Base-by-base conservation (phyloP, 169 alveolate species). In the Cryptosporidium canis region DNA sequence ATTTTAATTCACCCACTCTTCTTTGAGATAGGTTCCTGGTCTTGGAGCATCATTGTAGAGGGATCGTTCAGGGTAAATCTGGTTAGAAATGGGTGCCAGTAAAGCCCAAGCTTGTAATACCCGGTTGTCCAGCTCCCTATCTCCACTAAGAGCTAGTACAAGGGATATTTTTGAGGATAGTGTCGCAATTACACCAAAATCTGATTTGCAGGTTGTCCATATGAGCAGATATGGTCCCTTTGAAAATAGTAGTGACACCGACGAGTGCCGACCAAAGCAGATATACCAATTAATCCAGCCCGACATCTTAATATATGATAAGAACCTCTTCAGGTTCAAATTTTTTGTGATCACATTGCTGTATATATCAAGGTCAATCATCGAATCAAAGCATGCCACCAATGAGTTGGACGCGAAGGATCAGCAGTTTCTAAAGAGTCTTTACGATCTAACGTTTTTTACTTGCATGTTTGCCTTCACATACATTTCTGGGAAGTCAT, bases 401-500 rank as follows among this genome's bases (percentile, higher is more conserved):
- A 61, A 31, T 9, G 33, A 33, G 14, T 12, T 31, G 14, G 68
- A 61, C 27, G 45, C n/a, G 9, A 33, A 29, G 2, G 33, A 16
- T 61, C 16, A 12, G 31, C 24, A 11, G 6, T 12, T 27, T 61
- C 45, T 61, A 24, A 66, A 66, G 9, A 39, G 24, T 24, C 41
- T 18, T 3, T 11, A 43, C 24, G 27, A 66, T 66, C 33, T 43
- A 2, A 43, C 47, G 16, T 66, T 43, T 43, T 27, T 39, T 66
- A 7, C 83, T 9, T 37, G 63, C 18, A 43, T 66, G 12, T 66
- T 66, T 18, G 63, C 83, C 27, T 61, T 61, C 31, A 35, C 68
- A 61, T 66, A 66, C 29, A 43, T 44, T 37, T 66, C 83, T 41
- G 83, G 83, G 18, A 66, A 35, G 12, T 66, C 83, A n/a, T 66